Base-by-base conservation (phyloP, 148 eudicot genomes). In the Beta vulgaris region DNA sequence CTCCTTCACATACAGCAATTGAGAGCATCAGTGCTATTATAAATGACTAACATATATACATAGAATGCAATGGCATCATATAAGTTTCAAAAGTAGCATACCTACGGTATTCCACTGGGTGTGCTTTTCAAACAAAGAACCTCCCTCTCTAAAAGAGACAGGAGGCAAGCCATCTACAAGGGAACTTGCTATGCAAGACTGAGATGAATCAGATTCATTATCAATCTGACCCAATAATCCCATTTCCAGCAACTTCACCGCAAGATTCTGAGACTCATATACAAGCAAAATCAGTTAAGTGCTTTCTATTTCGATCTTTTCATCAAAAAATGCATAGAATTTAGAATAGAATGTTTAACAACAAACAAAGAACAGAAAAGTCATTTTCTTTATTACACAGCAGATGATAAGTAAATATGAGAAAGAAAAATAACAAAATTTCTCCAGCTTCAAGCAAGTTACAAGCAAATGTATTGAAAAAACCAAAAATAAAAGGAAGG, bases 201-300 rank as follows among this genome's bases (percentile, higher is more conserved):
- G 91, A 14, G 72, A 83, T 40, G 70, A 69, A 75, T 86, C 93
- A 26, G 86, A 73, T 68, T 91, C 98, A 75, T 81, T 87, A 63
- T 85, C 89, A 65, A 77, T 81, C 66, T 82, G 86, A 73, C 88
- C 94, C 73, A 78, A 80, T 75, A 91, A 74, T 71, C 88, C 84
- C 28, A 79, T 70, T 85, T 96, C 99, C 80, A 96, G 79, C 35
- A 92, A 74, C 80, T 92, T 91, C 46, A 92, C 71, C 76, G 92
- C 84, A 77, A 79, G 67, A 75, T 78, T 89, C 92, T 89, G 86
- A 62, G 70, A 75, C 35, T 51, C 37, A 75, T 46, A 62, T 25
- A 69, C 19, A 75, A 48, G 34, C 14, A 46, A 57, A 64, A 60
- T 31, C 16, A 64, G 58, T 51, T 63, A 65, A 73, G 68, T 39